Conservation (phyloP, 208 protist species). For the Angomonas deanei region DNA sequence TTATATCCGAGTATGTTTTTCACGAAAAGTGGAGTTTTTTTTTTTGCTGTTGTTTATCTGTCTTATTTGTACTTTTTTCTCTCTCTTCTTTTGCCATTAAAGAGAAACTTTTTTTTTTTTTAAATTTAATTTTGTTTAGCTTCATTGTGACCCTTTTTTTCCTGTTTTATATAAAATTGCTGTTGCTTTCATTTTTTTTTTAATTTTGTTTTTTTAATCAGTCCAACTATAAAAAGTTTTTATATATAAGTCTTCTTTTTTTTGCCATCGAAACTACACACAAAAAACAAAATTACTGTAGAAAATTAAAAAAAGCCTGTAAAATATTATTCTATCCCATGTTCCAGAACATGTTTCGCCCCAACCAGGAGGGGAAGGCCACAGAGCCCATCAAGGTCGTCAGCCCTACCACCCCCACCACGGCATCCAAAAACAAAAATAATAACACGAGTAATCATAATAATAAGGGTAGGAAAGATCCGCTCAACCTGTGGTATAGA, state of each 20-base stretch:
- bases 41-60: too few relatives aligned
- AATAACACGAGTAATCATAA: background rate
- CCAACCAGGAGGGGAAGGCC: background rate
- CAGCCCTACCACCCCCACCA: background rate
- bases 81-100: too few relatives aligned
- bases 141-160: constrained; percentile 8
- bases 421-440: background rate
- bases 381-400: background rate
- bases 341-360: background rate
- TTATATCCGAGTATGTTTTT: too few relatives aligned
- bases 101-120: too few relatives aligned
- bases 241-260: constrained; percentile 7
- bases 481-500: constrained; percentile 26
- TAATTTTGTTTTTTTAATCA: constrained; percentile 15
- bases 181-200: constrained; percentile 19
- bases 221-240: background rate
- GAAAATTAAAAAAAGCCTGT: too few relatives aligned
- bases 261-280: background rate
- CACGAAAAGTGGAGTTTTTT: too few relatives aligned
- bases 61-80: too few relatives aligned
- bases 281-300: background rate
- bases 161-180: constrained; percentile 11
- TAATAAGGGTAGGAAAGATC: background rate
- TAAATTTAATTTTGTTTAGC: too few relatives aligned
- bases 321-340: background rate